Conservation (phyloP, 805 yeast genomes). For the Martiniozyma abietophila region DNA sequence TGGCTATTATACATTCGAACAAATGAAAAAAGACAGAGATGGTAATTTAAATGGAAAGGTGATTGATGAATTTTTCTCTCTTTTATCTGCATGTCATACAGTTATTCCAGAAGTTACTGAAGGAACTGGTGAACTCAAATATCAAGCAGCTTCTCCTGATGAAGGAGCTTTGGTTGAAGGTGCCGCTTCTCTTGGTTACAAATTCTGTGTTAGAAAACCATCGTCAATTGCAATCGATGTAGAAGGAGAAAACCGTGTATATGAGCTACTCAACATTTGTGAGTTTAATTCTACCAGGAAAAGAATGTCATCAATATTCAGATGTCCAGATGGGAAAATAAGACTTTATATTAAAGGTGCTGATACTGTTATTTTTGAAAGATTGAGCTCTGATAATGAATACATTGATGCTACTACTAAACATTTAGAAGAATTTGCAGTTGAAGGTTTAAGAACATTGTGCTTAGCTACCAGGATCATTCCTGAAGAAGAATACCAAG, state of each 20-base stretch:
- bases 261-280: slow-evolving; percentile 80
- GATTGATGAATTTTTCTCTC: slow-evolving; percentile 73
- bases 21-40: slow-evolving; percentile 37
- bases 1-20: slow-evolving; percentile 68
- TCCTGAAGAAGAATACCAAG: slow-evolving; percentile 64
- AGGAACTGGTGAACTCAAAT: slow-evolving; percentile 52
- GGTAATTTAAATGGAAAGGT: slow-evolving; percentile 32
- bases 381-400: slow-evolving; percentile 65
- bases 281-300: slow-evolving; percentile 97
- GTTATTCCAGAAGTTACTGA: slow-evolving; percentile 84
- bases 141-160: slow-evolving; percentile 98
- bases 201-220: slow-evolving; percentile 79
- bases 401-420: slow-evolving; percentile 73
- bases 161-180: slow-evolving; percentile 99
- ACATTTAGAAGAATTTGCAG: slow-evolving; percentile 93
- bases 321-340: slow-evolving; percentile 90
- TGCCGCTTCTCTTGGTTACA: slow-evolving; percentile 82
- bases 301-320: slow-evolving; percentile 91
- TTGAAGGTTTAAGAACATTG: slow-evolving; percentile 88
- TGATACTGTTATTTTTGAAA: slow-evolving; percentile 87
- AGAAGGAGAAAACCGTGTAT: slow-evolving; percentile 44
- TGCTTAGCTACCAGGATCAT: slow-evolving; percentile 84
- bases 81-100: slow-evolving; percentile 90
- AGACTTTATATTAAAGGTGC: slow-evolving; percentile 94
- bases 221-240: slow-evolving; percentile 61